Base-by-base conservation (phyloP, 371 early-diverging fungal genomes). In the Neoconidiobolus thromboides region DNA sequence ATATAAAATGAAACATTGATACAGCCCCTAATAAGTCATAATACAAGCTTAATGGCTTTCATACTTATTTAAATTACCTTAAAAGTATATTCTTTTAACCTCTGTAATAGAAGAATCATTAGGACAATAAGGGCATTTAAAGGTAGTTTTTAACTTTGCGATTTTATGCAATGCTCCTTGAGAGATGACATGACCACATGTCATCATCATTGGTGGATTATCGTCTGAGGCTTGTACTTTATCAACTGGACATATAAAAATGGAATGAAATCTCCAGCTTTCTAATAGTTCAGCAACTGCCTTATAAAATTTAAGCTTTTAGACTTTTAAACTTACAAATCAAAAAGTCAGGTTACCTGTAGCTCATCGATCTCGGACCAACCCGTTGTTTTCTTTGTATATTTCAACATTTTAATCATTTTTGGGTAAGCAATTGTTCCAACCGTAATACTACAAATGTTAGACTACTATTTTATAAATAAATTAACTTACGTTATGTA, bases 151-250 rank as follows among this genome's bases (percentile, higher is more conserved):
- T 4, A 58, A 58, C 48, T 61, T 63, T 46, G 85, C 76, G n/a
- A 98, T 76, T 56, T 88, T 78, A 2, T 70, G 76, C 62, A 97
- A 71, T 63, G 87, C 86, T 63, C 93, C 96, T 66, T 85, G 80
- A 71, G 89, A 89, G 42, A 99, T 81, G 0, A 96, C 94, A 70
- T 99, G 98, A 2, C 97, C 96, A 71, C 99, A 99, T 2, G 80
- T 76, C 85, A 99, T 80, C 88, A 93, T 88, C 89, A 95, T 94
- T 0, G 98, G 99, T 43, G 96, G 96, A 63, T 99, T 99, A 3
- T 78, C 79, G n/a, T 84, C 84, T 1, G 89, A 84, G 1, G 89
- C 85, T 67, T 88, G 89, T 64, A 93, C 95, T 70, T 95, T 95
- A 43, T 86, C 81, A 0, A 99, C 98, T 3, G 99, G 99, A 70